phyloP scores from a whole-genome alignment of 805 yeast species.

The Myxozyma kluyveri region DNA sequence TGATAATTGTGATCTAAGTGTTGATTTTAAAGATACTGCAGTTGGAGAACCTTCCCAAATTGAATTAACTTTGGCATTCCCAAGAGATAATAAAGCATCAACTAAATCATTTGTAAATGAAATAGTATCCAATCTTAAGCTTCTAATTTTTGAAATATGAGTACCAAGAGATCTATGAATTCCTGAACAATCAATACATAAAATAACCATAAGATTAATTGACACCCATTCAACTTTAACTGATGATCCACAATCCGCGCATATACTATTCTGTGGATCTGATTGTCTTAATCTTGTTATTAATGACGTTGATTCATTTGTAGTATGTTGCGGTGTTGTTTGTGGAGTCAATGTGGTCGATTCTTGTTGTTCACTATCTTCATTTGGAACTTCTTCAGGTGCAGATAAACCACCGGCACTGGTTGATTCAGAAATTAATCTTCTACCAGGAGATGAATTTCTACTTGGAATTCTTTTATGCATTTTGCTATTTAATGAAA shows the following conservation, averaged over 20 bases:
- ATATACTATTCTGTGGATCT: slow-evolving; percentile 54
- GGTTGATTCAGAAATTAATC: neutral
- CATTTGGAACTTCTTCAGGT: neutral
- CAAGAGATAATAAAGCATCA: slow-evolving; percentile 54
- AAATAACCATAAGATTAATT: slow-evolving; percentile 62
- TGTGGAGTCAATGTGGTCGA: neutral
- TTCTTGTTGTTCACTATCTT: neutral
- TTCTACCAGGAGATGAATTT: neutral
- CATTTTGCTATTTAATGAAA: neutral
- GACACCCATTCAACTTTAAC: slow-evolving; percentile 85
- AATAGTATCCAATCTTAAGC: slow-evolving; percentile 67
- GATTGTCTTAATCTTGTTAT: slow-evolving; percentile 24
- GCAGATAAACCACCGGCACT: neutral
- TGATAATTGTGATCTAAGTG: slow-evolving; percentile 1
- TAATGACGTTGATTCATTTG: slow-evolving; percentile 7
- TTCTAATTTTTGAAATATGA: slow-evolving; percentile 72
- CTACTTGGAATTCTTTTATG: neutral
- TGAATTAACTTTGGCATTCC: slow-evolving; percentile 55
- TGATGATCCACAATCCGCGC: slow-evolving; percentile 75
- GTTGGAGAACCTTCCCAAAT: slow-evolving; percentile 53
- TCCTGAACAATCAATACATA: slow-evolving; percentile 85
- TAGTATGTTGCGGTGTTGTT: neutral
- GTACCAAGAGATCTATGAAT: slow-evolving; percentile 86
- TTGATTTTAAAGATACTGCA: slow-evolving; percentile 23
- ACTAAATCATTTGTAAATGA: slow-evolving; percentile 58